phyloP scores from a whole-genome alignment of 1,284 basidiomycete genomes.

The Ustilago sp. region DNA sequence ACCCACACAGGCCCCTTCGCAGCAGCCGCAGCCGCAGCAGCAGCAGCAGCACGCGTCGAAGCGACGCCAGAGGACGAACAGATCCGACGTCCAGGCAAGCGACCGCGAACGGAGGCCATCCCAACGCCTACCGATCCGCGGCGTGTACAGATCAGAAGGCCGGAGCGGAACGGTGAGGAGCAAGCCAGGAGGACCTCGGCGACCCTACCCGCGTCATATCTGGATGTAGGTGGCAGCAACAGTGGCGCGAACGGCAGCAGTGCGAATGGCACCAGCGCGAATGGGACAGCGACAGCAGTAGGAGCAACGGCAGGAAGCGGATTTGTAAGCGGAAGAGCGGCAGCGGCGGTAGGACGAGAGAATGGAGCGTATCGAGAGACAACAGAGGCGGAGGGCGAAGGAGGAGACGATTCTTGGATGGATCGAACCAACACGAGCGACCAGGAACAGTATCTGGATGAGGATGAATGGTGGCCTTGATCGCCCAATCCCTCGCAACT shows the following conservation, averaged over 20 bases:
- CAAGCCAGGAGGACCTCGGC: not conserved
- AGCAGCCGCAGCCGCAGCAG: conserved; percentile 1
- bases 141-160: not conserved
- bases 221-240: conserved; percentile 15
- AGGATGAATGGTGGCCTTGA: conserved; percentile 47
- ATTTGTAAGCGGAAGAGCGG: conserved; percentile 3
- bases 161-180: not conserved
- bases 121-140: conserved; percentile 25
- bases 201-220: conserved; percentile 26
- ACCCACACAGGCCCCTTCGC: conserved; percentile 20
- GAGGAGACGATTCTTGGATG: conserved; percentile 40
- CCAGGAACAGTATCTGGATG: conserved; percentile 40
- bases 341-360: conserved; percentile 4
- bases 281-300: not conserved
- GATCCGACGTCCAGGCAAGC: conserved; percentile 46
- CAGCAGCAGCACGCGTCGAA: conserved; percentile 21
- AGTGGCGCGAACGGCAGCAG: conserved; percentile 13
- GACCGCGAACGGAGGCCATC: conserved; percentile 19
- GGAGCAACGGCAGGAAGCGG: not conserved
- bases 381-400: conserved; percentile 7
- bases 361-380: conserved; percentile 4
- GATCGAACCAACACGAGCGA: conserved; percentile 30
- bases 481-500: not conserved
- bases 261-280: conserved; percentile 4
- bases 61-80: conserved; percentile 48